phyloP scores from a whole-genome alignment of 192 early-diverging fungal genomes.

The Rhizoclosmatium sp. region DNA sequence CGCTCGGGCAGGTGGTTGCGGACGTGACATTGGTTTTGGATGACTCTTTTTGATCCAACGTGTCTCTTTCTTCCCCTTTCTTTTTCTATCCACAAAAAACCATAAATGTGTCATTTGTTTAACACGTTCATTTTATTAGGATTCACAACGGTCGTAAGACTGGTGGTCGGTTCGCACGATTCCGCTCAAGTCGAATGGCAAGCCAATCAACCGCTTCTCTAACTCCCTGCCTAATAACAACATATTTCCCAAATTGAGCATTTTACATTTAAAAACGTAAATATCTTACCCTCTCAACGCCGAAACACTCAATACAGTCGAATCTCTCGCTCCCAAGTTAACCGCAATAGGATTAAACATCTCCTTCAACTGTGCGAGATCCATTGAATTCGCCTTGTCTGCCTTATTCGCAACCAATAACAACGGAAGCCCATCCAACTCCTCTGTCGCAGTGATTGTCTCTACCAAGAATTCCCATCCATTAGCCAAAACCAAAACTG shows the following conservation, averaged over 20 bases:
- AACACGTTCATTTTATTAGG: not conserved
- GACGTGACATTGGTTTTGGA: too few species aligned
- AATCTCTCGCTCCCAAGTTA: conserved; percentile 83
- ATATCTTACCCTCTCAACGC: conserved; percentile 80
- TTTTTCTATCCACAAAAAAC: too few species aligned
- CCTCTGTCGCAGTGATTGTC: conserved; percentile 77
- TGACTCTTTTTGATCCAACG: too few species aligned
- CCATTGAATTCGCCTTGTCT: conserved; percentile 75
- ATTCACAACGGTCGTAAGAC: conserved; percentile 52
- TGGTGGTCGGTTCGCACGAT: conserved; percentile 81
- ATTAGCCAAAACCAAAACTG: conserved; percentile 9
- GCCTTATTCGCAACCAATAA: conserved; percentile 96
- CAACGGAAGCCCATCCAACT: conserved; percentile 84
- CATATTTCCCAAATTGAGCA: conserved; percentile 15
- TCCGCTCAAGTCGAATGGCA: conserved; percentile 79
- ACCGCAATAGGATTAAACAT: conserved; percentile 89
- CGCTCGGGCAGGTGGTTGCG: too few species aligned
- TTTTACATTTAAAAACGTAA: not conserved
- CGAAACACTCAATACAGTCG: conserved; percentile 81
- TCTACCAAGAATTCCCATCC: conserved; percentile 55
- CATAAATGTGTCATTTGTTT: too few species aligned
- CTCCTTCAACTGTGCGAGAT: conserved; percentile 87
- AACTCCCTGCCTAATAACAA: conserved; percentile 74
- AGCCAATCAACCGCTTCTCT: conserved; percentile 93
- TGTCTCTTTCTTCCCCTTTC: too few species aligned